These are phyloP conservation scores for Annulohypoxylon nitens DNA, from an alignment of 495 filamentous ascomycete genomes.

Conservation along the genomic window DNA sequence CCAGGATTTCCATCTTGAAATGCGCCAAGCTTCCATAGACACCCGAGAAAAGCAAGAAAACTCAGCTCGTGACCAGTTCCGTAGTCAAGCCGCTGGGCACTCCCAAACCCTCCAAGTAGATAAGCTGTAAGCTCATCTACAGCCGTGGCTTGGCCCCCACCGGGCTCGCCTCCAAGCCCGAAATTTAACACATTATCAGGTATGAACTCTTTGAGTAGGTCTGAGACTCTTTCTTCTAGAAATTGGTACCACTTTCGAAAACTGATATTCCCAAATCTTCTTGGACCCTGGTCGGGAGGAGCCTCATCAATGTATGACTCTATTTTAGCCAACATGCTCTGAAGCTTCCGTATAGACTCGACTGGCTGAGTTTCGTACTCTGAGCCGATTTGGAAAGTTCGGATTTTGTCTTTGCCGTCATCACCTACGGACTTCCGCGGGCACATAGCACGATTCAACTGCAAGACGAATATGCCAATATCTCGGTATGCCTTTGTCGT, in stretches of 20 bases:
- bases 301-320: conserved; percentile 78
- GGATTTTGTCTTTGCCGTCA: conserved; percentile 52
- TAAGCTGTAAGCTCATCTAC: conserved; percentile 79
- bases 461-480: conserved; percentile 86
- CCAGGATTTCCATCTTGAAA: conserved; percentile 72
- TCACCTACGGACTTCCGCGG: conserved; percentile 64
- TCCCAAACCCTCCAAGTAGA: conserved; percentile 89
- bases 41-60: conserved; percentile 90
- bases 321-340: conserved; percentile 70
- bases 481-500: conserved; percentile 84
- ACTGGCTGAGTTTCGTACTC: conserved; percentile 56
- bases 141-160: conserved; percentile 27
- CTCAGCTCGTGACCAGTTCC: conserved; percentile 96
- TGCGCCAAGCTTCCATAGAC: conserved; percentile 88
- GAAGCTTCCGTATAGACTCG: conserved; percentile 72
- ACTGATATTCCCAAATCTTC: conserved; percentile 90
- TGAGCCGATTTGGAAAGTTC: conserved; percentile 63
- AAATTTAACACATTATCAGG: conserved; percentile 65
- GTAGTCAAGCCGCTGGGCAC: conserved; percentile 89
- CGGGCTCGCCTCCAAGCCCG: conserved; percentile 26
- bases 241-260: conserved; percentile 86
- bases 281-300: conserved; percentile 85
- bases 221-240: conserved; percentile 68
- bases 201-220: conserved; percentile 73
- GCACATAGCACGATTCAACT: conserved; percentile 90